phyloP scores from a whole-genome alignment of 352 stramenopile species.

The Phytophthora idaei region DNA sequence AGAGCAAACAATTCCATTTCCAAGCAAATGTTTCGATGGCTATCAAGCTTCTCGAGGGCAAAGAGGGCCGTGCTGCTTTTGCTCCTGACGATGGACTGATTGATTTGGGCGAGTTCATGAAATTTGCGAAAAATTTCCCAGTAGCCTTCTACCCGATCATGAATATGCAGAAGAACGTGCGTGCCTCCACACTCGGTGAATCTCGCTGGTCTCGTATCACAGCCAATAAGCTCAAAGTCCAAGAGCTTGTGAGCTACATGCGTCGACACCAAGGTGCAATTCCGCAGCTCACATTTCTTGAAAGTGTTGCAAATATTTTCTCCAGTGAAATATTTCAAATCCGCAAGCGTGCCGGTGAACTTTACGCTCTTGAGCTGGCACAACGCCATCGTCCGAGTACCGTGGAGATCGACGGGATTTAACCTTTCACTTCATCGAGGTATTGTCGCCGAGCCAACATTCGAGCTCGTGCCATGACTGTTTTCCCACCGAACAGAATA shows the following conservation, averaged over 20 bases:
- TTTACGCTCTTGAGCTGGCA: conserved; percentile 51
- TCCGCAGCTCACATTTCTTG: conserved; percentile 44
- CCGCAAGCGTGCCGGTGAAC: conserved; percentile 53
- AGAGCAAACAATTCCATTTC: conserved; percentile 72
- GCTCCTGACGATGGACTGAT: conserved; percentile 46
- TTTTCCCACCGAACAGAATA: conserved; percentile 39
- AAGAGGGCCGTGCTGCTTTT: conserved; percentile 27
- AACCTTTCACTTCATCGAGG: conserved; percentile 22
- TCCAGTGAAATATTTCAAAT: conserved; percentile 48
- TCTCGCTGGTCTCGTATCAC: conserved; percentile 49
- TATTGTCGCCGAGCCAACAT: conserved; percentile 48
- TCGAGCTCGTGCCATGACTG: conserved; percentile 32
- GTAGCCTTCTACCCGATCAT: conserved; percentile 62
- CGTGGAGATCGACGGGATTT: conserved; percentile 9
- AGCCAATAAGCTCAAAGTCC: conserved; percentile 55
- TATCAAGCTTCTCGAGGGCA: conserved; percentile 57
- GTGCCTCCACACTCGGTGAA: conserved; percentile 45
- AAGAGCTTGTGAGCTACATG: conserved; percentile 66
- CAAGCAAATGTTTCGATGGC: conserved; percentile 64
- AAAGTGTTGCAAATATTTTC: conserved; percentile 56
- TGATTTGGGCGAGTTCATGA: conserved; percentile 57
- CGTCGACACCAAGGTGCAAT: conserved; percentile 53
- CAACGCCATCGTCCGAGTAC: conserved; percentile 38
- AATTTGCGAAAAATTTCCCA: conserved; percentile 52
- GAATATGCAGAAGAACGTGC: conserved; percentile 66